phyloP scores from a whole-genome alignment of 805 yeast genomes.

The Wickerhamiella brachini region DNA sequence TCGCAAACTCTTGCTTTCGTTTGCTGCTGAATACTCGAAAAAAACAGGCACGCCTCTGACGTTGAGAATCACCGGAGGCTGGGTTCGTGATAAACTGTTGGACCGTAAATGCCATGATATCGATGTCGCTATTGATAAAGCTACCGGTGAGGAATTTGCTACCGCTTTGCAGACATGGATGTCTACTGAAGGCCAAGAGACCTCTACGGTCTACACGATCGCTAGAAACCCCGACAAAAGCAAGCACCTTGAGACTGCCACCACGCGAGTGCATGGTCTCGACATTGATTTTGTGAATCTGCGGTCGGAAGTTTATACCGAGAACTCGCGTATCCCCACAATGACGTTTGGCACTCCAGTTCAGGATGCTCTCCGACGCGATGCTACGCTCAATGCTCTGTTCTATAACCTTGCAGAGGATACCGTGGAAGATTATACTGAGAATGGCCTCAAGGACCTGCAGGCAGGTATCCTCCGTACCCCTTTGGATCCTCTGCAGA shows the following conservation, averaged over 20 bases:
- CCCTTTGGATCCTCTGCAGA: conserved; percentile 71
- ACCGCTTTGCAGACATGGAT: conserved; percentile 41
- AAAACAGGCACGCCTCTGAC: conserved; percentile 26
- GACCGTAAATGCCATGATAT: conserved; percentile 74
- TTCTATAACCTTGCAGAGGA: conserved; percentile 66
- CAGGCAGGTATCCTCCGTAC: conserved; percentile 61
- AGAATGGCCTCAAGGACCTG: conserved; percentile 60
- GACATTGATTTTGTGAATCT: conserved; percentile 90
- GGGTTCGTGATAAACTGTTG: conserved; percentile 91
- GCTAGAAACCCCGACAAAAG: conserved; percentile 90
- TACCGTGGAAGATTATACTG: conserved; percentile 75
- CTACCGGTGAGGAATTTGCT: conserved; percentile 83
- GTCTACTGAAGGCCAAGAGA: conserved; percentile 16
- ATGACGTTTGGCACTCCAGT: conserved; percentile 78
- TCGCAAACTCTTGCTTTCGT: conserved; percentile 21
- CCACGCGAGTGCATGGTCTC: conserved; percentile 69
- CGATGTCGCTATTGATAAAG: conserved; percentile 76
- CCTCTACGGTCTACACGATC: conserved; percentile 54
- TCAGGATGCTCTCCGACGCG: conserved; percentile 86
- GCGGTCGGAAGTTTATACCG: conserved; percentile 74
- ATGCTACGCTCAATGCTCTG: conserved; percentile 87
- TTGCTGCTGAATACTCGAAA: conserved; percentile 17
- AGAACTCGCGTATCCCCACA: conserved; percentile 71
- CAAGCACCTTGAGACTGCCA: conserved; percentile 93
- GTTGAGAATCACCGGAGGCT: conserved; percentile 86